Percentiles rank a stretch among this genome's conserved stretches.
phyloP scores from a whole-genome alignment of 2,329 filamentous ascomycete species.

The Westerdykella ornata region DNA sequence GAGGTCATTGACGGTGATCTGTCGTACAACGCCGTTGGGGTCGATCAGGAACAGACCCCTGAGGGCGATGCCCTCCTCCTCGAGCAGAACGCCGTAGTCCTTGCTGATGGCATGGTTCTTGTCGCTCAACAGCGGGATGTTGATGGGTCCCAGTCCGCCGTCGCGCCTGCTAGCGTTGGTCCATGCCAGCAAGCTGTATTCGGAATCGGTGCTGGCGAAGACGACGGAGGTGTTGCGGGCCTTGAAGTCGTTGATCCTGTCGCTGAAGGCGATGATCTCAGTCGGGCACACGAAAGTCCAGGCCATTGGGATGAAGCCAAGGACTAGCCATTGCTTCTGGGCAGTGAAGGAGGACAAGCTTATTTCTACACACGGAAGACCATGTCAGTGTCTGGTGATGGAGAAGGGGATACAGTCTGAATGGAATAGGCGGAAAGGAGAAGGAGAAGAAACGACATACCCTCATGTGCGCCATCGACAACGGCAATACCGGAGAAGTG shows the following conservation, averaged over 20 bases:
- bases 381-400: background rate
- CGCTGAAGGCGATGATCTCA: constrained; percentile 60
- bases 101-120: constrained; percentile 55
- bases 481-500: constrained; percentile 35
- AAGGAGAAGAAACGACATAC: constrained; percentile 13
- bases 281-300: constrained; percentile 63
- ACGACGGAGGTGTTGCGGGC: constrained; percentile 54
- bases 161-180: constrained; percentile 52
- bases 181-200: constrained; percentile 55
- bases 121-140: constrained; percentile 57
- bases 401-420: constrained; percentile 2
- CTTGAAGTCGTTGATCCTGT: constrained; percentile 54
- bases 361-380: constrained; percentile 23
- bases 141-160: constrained; percentile 55
- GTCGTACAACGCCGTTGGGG: constrained; percentile 53
- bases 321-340: constrained; percentile 53
- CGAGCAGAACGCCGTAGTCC: constrained; percentile 58
- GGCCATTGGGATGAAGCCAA: constrained; percentile 61
- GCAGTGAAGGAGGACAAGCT: constrained; percentile 36
- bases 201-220: constrained; percentile 56
- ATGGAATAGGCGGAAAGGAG: constrained; percentile 1
- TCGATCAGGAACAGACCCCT: constrained; percentile 62
- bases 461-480: constrained; percentile 38
- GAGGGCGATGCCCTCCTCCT: constrained; percentile 58
- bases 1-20: constrained; percentile 60